Evolutionary conservation across 2,329 filamentous ascomycete species (phyloP), one percentile per base, ranked within the genome.

Genomic region (Aspergillus arachidicola): DNA sequence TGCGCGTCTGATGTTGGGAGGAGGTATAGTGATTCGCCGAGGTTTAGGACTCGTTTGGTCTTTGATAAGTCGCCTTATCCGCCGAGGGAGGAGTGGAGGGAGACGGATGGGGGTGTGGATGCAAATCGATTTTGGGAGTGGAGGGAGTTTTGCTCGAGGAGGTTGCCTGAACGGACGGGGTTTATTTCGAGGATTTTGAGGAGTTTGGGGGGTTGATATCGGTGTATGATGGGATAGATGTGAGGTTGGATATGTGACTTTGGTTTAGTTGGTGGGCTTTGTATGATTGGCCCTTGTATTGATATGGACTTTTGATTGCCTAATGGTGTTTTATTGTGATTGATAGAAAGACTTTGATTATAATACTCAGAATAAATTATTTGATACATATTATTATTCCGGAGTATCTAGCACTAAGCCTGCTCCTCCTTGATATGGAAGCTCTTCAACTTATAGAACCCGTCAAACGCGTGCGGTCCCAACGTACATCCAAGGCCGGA

Each of bases 361-460:
- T 41, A 7, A 3, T n/a, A 1, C 19, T n/a, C 38, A n/a, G 38
- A 19, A n/a, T n/a, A 19, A n/a, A n/a, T 9, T 4, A 1, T n/a
- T 41, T 10, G 1, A 41, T 41, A 2, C 3, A n/a, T 14, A 1
- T n/a, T 6, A 41, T 41, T 41, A 41, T 10, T n/a, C 19, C 2
- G 5, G 9, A 6, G 16, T n/a, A n/a, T 36, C 9, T 41, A 10
- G 0, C 16, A 41, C 43, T 48, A 68, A 45, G 55, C 61, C 45
- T 68, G 63, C 16, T 57, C 59, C 38, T 70, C 63, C 55, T 75
- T 96, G 74, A 97, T 79, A 78, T 97, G 94, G 79, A 89, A 96
- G 82, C 91, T 96, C 88, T 97, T 97, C 73, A 96, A 84, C 84
- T 94, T 95, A 71, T 94, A 90, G 74, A 97, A 97, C 73, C 94